Base-by-base conservation (phyloP, 768 basidiomycete genomes). In the Lactarius hengduanensis region DNA sequence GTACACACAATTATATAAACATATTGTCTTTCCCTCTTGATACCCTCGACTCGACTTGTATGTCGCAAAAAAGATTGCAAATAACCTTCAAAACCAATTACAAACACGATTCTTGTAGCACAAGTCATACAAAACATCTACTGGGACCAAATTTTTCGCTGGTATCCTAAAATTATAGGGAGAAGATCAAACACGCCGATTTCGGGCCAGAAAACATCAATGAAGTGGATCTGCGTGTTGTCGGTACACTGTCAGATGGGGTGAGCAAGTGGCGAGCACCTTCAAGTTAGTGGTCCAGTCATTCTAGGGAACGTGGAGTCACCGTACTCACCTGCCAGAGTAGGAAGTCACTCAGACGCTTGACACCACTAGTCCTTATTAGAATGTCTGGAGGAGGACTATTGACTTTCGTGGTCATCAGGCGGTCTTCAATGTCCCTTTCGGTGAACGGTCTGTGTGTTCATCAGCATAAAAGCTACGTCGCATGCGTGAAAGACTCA, bases 321-420 rank as follows among this genome's bases (percentile, higher is more conserved):
- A 28, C 28, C 28, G 28, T 28, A 28, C 86, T 64, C 64, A 92
- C 96, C 91, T 98, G 97, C 97, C 96, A 99, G 20, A 96, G 84
- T 74, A 98, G 76, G 73, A 88, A 99, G 71, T 97, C 94, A 72
- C 91, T 94, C 22, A 97, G 77, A 4, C 94, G 83, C 65, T 85
- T 89, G 4, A 96, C 97, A 13, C 95, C 94, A 59, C 93, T 94
- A 0, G 96, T 97, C 50, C 97, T 85, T 26, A 99, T 80, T 59
- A 98, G 83, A 56, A 99, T 84, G 72, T 98, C 96, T 0, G 96
- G 79, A 15, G 93, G 92, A 15, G 90, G 91, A 71, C 87, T 90
- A n/a, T 83, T 86, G 11, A 76, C 85, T 32, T 80, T 77, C 1
- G 82, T 79, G 0, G 89, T 92, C 77, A 90, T 84, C 1, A 96